Base-by-base conservation (phyloP, 2,329 filamentous ascomycete species). In the Cryphonectria radicalis region DNA sequence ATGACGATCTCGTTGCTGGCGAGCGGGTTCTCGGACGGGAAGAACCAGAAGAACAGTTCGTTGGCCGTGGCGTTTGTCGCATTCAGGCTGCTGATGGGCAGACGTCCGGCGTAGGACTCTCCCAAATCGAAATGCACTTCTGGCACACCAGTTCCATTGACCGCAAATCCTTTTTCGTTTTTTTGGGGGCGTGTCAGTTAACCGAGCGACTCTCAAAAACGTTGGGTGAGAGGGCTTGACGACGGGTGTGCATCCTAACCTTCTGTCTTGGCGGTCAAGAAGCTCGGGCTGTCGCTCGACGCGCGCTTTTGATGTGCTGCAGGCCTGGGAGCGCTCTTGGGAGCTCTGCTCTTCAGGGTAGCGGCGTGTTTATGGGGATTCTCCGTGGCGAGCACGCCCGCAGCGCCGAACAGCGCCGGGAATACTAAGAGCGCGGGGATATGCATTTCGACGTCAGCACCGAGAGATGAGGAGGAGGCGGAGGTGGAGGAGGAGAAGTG, bases 101-200 rank as follows among this genome's bases (percentile, higher is more conserved):
- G 77, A n/a, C 88, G 78, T 35, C 90, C 90, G n/a, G 89, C 86
- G 74, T 91, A 91, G 0, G 87, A 89, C 79, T 92, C 89, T 68
- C 88, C 87, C 50, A 93, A 81, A 73, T 94, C 91, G 72, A 93
- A 94, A 35, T 85, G 77, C 0, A 94, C 89, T 22, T 93, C 89
- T 0, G 92, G 92, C 63, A 94, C 87, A 0, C 80, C 83, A 2
- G 84, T 86, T 2, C 91, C 89, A 75, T 93, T 88, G 62, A 93
- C 89, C 37, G 84, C 86, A 72, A 90, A 92, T 73, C 84, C 89
- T 90, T 2, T 60, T 60, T 60, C 3, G 8, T 35, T 35, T 35
- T 35, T 28, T 22, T 68, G 2, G 8, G 67, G 19, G 1, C 1
- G n/a, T 22, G 4, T 37, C 2, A 14, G 22, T 37, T 1, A 46